These are phyloP conservation scores for Metschnikowia noctiluminum DNA, from an alignment of 805 yeast species.

Conservation along the genomic window DNA sequence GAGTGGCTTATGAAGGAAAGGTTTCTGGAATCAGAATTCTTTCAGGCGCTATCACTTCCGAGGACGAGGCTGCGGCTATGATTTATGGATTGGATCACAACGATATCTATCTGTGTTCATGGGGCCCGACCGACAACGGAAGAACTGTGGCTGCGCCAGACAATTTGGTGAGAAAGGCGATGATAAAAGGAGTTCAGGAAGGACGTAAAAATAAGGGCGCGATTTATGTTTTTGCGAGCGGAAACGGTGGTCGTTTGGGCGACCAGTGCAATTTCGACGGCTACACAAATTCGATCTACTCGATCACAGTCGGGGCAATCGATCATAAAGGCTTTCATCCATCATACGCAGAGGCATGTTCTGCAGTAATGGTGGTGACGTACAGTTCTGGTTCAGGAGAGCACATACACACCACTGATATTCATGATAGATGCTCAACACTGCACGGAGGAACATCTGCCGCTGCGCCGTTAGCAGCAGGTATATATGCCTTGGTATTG, in stretches of 20 bases:
- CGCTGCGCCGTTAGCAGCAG: conserved; percentile 98
- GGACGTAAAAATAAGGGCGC: conserved; percentile 84
- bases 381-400: conserved; percentile 90
- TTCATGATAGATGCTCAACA: conserved; percentile 63
- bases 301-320: conserved; percentile 91
- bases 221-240: conserved; percentile 91
- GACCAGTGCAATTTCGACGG: conserved; percentile 98
- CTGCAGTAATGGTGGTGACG: conserved; percentile 92
- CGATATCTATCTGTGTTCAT: conserved; percentile 93
- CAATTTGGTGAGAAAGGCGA: conserved; percentile 69
- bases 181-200: conserved; percentile 76
- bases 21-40: conserved; percentile 90
- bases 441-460: conserved; percentile 97
- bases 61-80: conserved; percentile 89
- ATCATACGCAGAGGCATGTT: conserved; percentile 84
- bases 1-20: conserved; percentile 85
- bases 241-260: conserved; percentile 80
- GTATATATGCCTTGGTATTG: conserved; percentile 80
- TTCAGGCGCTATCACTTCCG: conserved; percentile 74
- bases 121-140: conserved; percentile 98
- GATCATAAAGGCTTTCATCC: conserved; percentile 88
- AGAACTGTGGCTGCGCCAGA: conserved; percentile 83
- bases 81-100: conserved; percentile 76
- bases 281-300: conserved; percentile 90
- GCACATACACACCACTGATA: conserved; percentile 84